Percentiles rank a stretch among this genome's conserved stretches.
Evolutionary conservation across 805 yeast genomes (phyloP).

Genomic region (Sugiyamaella boreocaroliniensis): DNA sequence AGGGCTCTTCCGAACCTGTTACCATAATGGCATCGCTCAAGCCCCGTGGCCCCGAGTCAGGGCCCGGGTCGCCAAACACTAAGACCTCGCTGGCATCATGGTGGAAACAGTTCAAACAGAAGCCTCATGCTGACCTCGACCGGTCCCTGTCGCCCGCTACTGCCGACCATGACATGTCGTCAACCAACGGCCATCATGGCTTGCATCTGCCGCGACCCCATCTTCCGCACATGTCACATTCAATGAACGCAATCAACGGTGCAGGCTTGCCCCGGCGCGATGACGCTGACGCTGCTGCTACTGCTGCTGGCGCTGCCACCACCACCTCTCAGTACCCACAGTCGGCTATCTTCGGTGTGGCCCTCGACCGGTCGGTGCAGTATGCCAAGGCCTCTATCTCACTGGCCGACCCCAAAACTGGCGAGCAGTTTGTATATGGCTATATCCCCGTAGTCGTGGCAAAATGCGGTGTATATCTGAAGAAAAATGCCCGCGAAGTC

Average conservation of each 20-base stretch:
- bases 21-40: neutral
- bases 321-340: neutral
- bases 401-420: conserved; percentile 44
- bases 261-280: neutral
- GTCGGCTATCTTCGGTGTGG: conserved; percentile 66
- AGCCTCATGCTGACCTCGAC: conserved; percentile 1
- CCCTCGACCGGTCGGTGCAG: conserved; percentile 60
- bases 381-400: conserved; percentile 74
- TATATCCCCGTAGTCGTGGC: conserved; percentile 92
- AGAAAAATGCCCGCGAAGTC: conserved; percentile 59
- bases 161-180: conserved; percentile 2
- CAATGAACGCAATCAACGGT: conserved; percentile 25
- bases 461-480: conserved; percentile 81
- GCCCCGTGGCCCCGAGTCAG: neutral
- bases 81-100: conserved; percentile 33
- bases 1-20: too few relatives aligned
- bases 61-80: conserved; percentile 27
- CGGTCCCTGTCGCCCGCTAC: neutral
- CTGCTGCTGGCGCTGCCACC: neutral
- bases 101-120: conserved; percentile 38
- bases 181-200: neutral
- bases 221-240: conserved; percentile 33
- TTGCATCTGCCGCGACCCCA: conserved; percentile 23
- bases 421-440: conserved; percentile 72
- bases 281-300: neutral